Evolutionary conservation across 2,329 filamentous ascomycete species (phyloP).

Genomic region (Rhynchosporium secalis): DNA sequence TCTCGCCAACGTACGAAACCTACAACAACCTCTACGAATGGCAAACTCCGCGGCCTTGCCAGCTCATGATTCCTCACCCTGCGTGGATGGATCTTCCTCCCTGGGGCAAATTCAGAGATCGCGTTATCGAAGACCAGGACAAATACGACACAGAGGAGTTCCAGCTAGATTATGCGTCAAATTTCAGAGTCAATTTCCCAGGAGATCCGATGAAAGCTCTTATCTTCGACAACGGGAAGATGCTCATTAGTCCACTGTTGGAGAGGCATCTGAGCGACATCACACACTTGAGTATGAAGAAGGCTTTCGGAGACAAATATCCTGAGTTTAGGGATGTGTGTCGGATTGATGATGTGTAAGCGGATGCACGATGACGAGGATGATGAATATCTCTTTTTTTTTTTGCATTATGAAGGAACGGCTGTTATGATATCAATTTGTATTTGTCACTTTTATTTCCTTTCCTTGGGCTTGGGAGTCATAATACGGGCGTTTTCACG

Average conservation of each 20-base stretch:
- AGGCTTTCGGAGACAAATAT: conserved; percentile 36
- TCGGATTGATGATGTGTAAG: conserved; percentile 34
- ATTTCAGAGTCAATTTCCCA: conserved; percentile 36
- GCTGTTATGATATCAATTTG: conserved; percentile 8
- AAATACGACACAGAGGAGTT: conserved; percentile 36
- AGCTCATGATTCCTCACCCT: conserved; percentile 34
- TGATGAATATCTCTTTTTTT: not conserved
- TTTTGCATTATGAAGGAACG: not conserved
- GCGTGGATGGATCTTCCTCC: conserved; percentile 39
- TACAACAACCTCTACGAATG: conserved; percentile 34
- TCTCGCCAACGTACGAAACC: conserved; percentile 32
- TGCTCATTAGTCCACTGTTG: conserved; percentile 31
- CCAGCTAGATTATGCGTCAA: conserved; percentile 34
- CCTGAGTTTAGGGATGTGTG: conserved; percentile 38
- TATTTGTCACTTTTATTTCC: not conserved
- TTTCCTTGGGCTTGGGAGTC: not conserved
- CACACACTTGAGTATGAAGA: conserved; percentile 37
- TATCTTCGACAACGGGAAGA: conserved; percentile 33
- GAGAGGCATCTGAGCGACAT: conserved; percentile 35
- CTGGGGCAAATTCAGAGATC: conserved; percentile 36
- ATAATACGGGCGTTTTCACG: not conserved
- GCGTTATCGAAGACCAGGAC: conserved; percentile 35
- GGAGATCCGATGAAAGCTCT: conserved; percentile 33
- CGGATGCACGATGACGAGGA: not conserved
- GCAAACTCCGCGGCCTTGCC: conserved; percentile 33